These are phyloP conservation scores for Pseudonitzschia pungens DNA, from an alignment of 108 stramenopile species.

Conservation along the genomic window DNA sequence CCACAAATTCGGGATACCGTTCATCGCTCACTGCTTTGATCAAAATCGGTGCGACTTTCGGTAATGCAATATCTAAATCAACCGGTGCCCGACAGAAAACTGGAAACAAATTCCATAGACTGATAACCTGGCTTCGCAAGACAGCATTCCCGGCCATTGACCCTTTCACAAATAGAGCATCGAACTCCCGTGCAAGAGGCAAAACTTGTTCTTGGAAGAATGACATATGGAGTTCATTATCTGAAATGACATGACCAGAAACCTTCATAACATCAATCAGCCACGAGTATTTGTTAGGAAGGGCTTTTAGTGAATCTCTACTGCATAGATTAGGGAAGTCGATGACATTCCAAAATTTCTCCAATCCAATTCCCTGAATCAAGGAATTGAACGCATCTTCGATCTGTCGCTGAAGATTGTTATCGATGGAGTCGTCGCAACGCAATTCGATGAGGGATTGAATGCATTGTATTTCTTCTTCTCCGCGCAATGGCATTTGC, in stretches of 20 bases:
- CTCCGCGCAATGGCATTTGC: conserved; percentile 15
- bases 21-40: conserved; percentile 71
- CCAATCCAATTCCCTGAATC: conserved; percentile 67
- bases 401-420: conserved; percentile 37
- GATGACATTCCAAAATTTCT: conserved; percentile 53
- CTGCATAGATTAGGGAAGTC: conserved; percentile 36
- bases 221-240: conserved; percentile 34
- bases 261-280: conserved; percentile 63
- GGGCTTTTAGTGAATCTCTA: neutral
- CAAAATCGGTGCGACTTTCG: conserved; percentile 52
- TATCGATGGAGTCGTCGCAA: conserved; percentile 40
- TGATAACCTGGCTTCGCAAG: conserved; percentile 46
- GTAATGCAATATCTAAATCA: conserved; percentile 57
- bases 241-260: conserved; percentile 24
- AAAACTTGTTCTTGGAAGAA: conserved; percentile 71
- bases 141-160: conserved; percentile 28
- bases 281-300: conserved; percentile 43
- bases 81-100: conserved; percentile 57
- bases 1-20: conserved; percentile 78
- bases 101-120: conserved; percentile 74
- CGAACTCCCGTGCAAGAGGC: conserved; percentile 61
- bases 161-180: conserved; percentile 52
- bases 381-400: conserved; percentile 61
- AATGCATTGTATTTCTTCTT: conserved; percentile 20
- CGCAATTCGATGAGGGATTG: conserved; percentile 39